Conservation (phyloP, 2,329 filamentous ascomycete species). For the Raffaelea deltoideospora region DNA sequence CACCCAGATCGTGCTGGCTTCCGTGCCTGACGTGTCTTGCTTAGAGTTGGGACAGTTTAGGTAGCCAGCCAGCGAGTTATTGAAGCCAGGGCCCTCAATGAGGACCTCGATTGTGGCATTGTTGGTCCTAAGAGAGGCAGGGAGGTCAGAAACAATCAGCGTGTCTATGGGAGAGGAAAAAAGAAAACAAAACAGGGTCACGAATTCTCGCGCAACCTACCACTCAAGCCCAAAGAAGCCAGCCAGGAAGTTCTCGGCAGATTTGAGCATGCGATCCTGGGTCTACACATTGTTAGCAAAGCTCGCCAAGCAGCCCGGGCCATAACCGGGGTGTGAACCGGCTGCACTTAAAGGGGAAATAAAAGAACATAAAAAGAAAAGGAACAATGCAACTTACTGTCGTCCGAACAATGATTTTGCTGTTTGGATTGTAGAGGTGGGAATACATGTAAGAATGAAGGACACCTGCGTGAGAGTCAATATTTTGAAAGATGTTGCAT, state of each 20-base stretch:
- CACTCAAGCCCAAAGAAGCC: constrained; percentile 67
- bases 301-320: neutral
- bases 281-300: constrained; percentile 25
- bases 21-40: constrained; percentile 32
- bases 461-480: too few relatives aligned
- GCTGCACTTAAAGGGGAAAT: too few relatives aligned
- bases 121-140: constrained; percentile 29
- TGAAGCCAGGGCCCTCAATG: constrained; percentile 48
- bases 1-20: constrained; percentile 44
- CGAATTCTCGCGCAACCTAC: constrained; percentile 20
- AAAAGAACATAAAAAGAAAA: too few relatives aligned
- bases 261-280: constrained; percentile 64
- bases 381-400: constrained; percentile 26
- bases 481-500: too few relatives aligned
- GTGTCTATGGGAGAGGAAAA: neutral
- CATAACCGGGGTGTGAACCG: neutral
- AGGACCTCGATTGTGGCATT: constrained; percentile 60
- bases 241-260: constrained; percentile 62
- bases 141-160: too few relatives aligned
- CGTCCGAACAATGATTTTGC: constrained; percentile 58
- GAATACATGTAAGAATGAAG: constrained; percentile 61
- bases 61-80: constrained; percentile 57
- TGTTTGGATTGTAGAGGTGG: constrained; percentile 53
- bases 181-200: too few relatives aligned
- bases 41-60: constrained; percentile 49